phyloP scores from a whole-genome alignment of 2,329 filamentous ascomycete species.

The Fusarium heterosporum region DNA sequence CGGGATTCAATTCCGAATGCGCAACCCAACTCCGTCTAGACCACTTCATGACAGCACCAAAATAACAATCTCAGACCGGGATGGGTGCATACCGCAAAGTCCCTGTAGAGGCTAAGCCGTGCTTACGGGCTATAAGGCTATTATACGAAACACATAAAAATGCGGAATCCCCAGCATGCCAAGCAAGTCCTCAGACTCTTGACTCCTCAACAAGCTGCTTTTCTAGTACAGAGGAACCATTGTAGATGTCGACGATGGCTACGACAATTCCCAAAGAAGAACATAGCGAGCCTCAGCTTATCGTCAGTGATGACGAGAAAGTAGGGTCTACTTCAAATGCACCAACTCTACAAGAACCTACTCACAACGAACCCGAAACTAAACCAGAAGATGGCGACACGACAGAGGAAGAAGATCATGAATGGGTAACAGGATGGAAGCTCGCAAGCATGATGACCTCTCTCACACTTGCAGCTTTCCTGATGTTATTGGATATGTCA shows the following conservation, averaged over 20 bases:
- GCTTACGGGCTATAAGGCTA: slow-evolving; percentile 8
- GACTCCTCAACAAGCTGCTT: background rate
- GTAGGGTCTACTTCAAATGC: slow-evolving; percentile 18
- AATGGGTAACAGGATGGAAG: slow-evolving; percentile 47
- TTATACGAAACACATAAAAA: slow-evolving; percentile 21
- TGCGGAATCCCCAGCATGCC: slow-evolving; percentile 12
- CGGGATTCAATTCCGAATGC: slow-evolving; percentile 26
- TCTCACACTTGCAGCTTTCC: slow-evolving; percentile 58
- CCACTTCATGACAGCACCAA: slow-evolving; percentile 21
- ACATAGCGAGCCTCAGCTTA: background rate
- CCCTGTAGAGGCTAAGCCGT: slow-evolving; percentile 4
- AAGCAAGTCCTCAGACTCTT: background rate
- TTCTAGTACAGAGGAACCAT: background rate
- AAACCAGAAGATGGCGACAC: slow-evolving; percentile 19
- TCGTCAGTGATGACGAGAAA: slow-evolving; percentile 15
- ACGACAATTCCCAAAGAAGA: background rate
- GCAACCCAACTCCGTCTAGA: slow-evolving; percentile 30
- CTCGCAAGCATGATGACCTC: slow-evolving; percentile 52
- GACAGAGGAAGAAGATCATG: slow-evolving; percentile 20
- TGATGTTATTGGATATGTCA: slow-evolving; percentile 64
- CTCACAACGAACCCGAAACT: slow-evolving; percentile 9
- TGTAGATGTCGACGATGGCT: slow-evolving; percentile 4
- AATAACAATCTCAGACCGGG: slow-evolving; percentile 10
- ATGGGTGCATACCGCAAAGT: slow-evolving; percentile 10
- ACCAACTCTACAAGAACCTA: slow-evolving; percentile 38